phyloP scores from a whole-genome alignment of 176 grass and related monocot genomes.

The Lolium rigidum region DNA sequence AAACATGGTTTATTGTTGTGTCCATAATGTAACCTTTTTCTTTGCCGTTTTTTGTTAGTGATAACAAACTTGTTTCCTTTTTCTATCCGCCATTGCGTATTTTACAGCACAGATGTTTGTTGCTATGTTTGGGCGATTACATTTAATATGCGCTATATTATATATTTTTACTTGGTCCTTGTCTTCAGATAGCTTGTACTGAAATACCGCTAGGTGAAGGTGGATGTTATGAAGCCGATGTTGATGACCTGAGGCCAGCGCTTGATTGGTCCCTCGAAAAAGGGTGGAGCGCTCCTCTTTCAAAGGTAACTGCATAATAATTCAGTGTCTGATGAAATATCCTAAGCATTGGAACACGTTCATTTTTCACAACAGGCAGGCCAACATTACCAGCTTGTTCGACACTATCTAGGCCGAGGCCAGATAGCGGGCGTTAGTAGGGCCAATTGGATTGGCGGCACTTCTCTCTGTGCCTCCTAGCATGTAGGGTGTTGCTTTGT shows the following conservation, averaged over 20 bases:
- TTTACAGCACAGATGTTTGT: not conserved
- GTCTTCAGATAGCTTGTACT: conserved; percentile 46
- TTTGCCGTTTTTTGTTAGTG: not conserved
- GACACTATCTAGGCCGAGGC: no score
- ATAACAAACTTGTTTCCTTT: not conserved
- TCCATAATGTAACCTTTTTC: not conserved
- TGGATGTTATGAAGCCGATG: conserved; percentile 35
- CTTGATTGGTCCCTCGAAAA: conserved; percentile 60
- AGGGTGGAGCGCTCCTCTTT: conserved; percentile 54
- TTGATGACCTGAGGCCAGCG: conserved; percentile 51
- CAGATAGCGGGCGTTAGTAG: no score
- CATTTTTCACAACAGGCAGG: no score
- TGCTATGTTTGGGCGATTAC: not conserved
- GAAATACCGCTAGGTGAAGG: conserved; percentile 54
- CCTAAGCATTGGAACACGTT: not conserved
- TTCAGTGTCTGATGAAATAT: not conserved
- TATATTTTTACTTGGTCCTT: conserved; percentile 25
- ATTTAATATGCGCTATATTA: not conserved
- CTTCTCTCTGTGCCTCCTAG: no score
- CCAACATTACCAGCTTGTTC: no score
- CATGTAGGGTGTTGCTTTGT: no score
- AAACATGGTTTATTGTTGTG: not conserved
- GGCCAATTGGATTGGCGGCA: no score
- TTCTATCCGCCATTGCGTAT: not conserved
- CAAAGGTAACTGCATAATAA: conserved; percentile 37